Percentiles rank a stretch among this genome's conserved stretches.
phyloP scores from a whole-genome alignment of 2,329 filamentous ascomycete species.

The Fusarium sp. region DNA sequence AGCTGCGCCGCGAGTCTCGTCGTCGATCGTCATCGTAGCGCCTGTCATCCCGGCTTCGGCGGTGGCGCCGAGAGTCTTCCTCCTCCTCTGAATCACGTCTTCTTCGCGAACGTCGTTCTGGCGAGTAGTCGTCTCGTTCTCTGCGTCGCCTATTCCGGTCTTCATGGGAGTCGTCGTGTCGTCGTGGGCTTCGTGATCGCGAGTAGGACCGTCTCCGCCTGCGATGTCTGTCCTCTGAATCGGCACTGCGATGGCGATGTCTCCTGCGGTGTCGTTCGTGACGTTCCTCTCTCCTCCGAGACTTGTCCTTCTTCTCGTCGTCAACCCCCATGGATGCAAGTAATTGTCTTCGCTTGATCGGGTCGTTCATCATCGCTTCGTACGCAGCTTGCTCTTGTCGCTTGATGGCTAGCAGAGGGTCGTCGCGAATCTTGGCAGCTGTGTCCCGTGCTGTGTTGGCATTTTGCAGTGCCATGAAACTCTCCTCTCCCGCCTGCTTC shows the following conservation, averaged over 20 bases:
- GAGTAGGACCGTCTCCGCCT: slow-evolving; percentile 59
- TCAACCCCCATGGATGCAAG: slow-evolving; percentile 71
- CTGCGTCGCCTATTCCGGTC: slow-evolving; percentile 38
- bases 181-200: slow-evolving; percentile 55
- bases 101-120: slow-evolving; percentile 36
- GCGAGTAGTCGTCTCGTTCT: slow-evolving; percentile 35
- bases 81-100: slow-evolving; percentile 34
- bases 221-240: slow-evolving; percentile 51
- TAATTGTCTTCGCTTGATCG: slow-evolving; percentile 73
- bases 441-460: slow-evolving; percentile 83
- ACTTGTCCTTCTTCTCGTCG: slow-evolving; percentile 56
- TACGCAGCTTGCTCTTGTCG: slow-evolving; percentile 87
- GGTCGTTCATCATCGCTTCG: slow-evolving; percentile 82
- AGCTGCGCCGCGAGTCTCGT: slow-evolving; percentile 29
- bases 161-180: slow-evolving; percentile 45
- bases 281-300: slow-evolving; percentile 44
- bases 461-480: slow-evolving; percentile 70
- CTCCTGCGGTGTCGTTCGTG: slow-evolving; percentile 54
- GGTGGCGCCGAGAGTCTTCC: slow-evolving; percentile 21
- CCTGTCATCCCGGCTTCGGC: slow-evolving; percentile 32
- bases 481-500: slow-evolving; percentile 74
- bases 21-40: slow-evolving; percentile 46
- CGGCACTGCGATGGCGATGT: slow-evolving; percentile 56
- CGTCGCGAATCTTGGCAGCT: slow-evolving; percentile 86
- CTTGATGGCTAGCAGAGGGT: slow-evolving; percentile 93